Evolutionary conservation across 179 eudicot species (phyloP), one percentile per base, ranked within the genome.

Genomic region (Carnegiea gigantea): DNA sequence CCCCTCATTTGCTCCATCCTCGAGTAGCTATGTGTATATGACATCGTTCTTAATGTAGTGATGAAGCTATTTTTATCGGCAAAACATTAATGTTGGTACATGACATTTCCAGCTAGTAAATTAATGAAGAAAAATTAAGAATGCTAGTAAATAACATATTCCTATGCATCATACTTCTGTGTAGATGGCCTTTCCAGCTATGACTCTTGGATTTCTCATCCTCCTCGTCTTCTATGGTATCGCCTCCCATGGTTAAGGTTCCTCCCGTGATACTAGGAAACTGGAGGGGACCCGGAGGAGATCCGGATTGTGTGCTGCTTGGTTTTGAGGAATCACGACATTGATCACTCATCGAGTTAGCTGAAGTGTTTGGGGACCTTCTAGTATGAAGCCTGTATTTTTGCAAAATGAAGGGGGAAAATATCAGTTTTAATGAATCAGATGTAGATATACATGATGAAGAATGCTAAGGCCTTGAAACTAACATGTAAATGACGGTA

Each of bases 401-500:
- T 95, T 93, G 89, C 43, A 64, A 78, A 18, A 24, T 57, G 15
- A 33, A 26, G 21, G 71, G 20, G 44, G 33, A 57, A 21, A 64
- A 7, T 30, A 62, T 76, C 53, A 59, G 75, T 70, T 70, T 21
- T 76, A 40, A 30, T 26, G 23, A 48, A 36, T 28, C 5, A 10
- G 24, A 5, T 2, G n/a, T 36, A 38, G 15, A 3, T 8, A 51
- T 18, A 9, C 59, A 18, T 70, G n/a, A 79, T 60, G 13, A 49
- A 78, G 23, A 11, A 49, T 53, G 18, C 5, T 65, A 11, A 5
- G 21, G 73, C 33, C 11, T 11, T 6, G 0, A 81, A 84, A 84
- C 91, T 0, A 77, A 92, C 97, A 77, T 93, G 97, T 81, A 93
- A 85, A 88, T 93, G 97, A 81, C 95, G 97, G 97, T n/a, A n/a